Percentiles rank a stretch among this genome's conserved stretches.
These are phyloP conservation scores for Fusarium falciforme DNA, from an alignment of 2,329 filamentous ascomycete species.

Conservation along the genomic window DNA sequence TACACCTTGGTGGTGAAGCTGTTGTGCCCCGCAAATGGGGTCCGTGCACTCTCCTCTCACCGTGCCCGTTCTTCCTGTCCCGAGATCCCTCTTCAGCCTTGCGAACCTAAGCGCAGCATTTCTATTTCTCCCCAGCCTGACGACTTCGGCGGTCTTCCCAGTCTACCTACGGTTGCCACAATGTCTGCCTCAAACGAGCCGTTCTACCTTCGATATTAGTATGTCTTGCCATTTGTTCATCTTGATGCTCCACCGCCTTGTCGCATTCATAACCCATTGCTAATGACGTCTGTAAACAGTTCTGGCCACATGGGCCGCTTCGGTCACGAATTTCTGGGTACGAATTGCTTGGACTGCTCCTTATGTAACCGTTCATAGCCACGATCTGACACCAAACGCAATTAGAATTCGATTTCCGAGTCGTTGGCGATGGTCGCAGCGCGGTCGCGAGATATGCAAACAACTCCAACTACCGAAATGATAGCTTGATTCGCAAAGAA, in stretches of 20 bases:
- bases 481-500: slow-evolving; percentile 98
- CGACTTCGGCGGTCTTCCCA: neutral
- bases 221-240: slow-evolving; percentile 51
- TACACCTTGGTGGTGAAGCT: slow-evolving; percentile 24
- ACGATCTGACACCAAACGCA: slow-evolving; percentile 12
- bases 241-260: neutral
- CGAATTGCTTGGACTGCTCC: neutral
- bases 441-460: slow-evolving; percentile 97
- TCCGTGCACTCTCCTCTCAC: slow-evolving; percentile 30
- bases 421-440: slow-evolving; percentile 90
- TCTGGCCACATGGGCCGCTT: slow-evolving; percentile 98
- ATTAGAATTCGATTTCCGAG: slow-evolving; percentile 94
- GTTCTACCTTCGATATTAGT: slow-evolving; percentile 99
- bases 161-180: slow-evolving; percentile 41
- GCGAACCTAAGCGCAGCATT: slow-evolving; percentile 19
- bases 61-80: slow-evolving; percentile 26
- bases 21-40: slow-evolving; percentile 38
- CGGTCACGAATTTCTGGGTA: slow-evolving; percentile 97
- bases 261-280: neutral
- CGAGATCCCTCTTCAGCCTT: slow-evolving; percentile 42
- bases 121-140: slow-evolving; percentile 11
- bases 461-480: slow-evolving; percentile 99
- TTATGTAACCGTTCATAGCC: neutral
- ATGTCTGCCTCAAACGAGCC: slow-evolving; percentile 80
- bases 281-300: slow-evolving; percentile 60